Base-by-base conservation (phyloP, 306 rosid genomes). In the Quercus suber region DNA sequence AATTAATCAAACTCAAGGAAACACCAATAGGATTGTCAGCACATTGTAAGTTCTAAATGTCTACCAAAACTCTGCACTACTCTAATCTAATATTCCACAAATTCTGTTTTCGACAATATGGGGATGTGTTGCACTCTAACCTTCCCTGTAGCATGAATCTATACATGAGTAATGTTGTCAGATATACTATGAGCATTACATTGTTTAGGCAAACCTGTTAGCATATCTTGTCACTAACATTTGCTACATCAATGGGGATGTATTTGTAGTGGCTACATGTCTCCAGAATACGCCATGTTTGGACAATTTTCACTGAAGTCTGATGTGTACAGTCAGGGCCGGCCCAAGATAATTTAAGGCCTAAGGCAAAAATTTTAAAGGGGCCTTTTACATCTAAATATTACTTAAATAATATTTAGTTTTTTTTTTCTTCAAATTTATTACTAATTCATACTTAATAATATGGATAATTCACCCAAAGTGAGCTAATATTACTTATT, bases 1-100 rank as follows among this genome's bases (percentile, higher is more conserved):
- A 20, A 55, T 33, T 7, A 80, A 85, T 78, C 84, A 89, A 75
- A 82, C 79, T 52, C 81, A 78, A 77, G 86, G 73, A 77, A 79
- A 59, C 72, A 87, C 90, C 1, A 55, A 5, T 6, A 81, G 82
- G 77, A 68, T 89, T 56, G 92, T 83, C 11, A 90, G 88, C n/a
- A 89, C 92, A 23, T 49, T 49, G 90, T 89, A 56, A 87, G 90
- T 71, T 64, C 11, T 12, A 2, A 30, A 28, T 30, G 13, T 4
- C 3, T 59, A 3, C 28, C 21, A 17, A n/a, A 56, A 15, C 8
- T 56, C 13, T 19, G 21, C 3, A 56, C 3, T 6, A 56, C 20
- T 56, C 21, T 5, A 19, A 56, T 7, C 2, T 12, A 18, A 3
- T 0, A 4, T 20, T 6, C 4, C 6, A 19, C 25, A 2, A 35